phyloP scores from a whole-genome alignment of 2,329 filamentous ascomycete genomes.

The Pseudocercospora pini-densiflorae region DNA sequence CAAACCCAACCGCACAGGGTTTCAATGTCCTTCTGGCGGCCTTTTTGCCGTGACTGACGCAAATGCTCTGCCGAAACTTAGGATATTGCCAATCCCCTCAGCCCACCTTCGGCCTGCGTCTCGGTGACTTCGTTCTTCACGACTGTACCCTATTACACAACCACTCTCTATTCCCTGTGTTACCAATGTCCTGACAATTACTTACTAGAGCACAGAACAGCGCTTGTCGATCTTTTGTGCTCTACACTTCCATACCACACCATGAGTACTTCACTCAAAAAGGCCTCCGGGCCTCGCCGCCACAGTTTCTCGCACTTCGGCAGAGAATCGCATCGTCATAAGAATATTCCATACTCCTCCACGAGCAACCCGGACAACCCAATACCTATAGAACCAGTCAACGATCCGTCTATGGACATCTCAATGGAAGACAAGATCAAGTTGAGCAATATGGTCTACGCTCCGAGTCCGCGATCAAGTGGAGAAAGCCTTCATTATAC shows the following conservation, averaged over 20 bases:
- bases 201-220: slow-evolving; percentile 17
- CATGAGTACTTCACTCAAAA: slow-evolving; percentile 27
- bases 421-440: slow-evolving; percentile 28
- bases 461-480: slow-evolving; percentile 34
- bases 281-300: slow-evolving; percentile 27
- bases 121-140: not conserved
- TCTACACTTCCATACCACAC: not conserved
- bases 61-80: slow-evolving; percentile 1
- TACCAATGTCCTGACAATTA: slow-evolving; percentile 23
- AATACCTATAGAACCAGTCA: slow-evolving; percentile 49
- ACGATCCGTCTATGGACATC: slow-evolving; percentile 27
- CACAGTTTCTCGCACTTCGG: slow-evolving; percentile 39
- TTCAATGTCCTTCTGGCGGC: not conserved
- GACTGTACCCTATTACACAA: not conserved
- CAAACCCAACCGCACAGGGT: not conserved
- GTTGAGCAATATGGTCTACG: slow-evolving; percentile 34
- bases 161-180: slow-evolving; percentile 11
- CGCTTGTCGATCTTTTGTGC: slow-evolving; percentile 1
- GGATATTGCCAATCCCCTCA: slow-evolving; percentile 1
- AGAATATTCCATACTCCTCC: slow-evolving; percentile 45
- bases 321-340: slow-evolving; percentile 37
- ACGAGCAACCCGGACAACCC: slow-evolving; percentile 54
- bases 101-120: slow-evolving; percentile 1
- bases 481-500: slow-evolving; percentile 33
- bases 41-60: not conserved